Percentiles rank a stretch among this genome's conserved stretches.
Evolutionary conservation across 768 basidiomycete genomes (phyloP).

Genomic region (Phaeotremella skinneri): DNA sequence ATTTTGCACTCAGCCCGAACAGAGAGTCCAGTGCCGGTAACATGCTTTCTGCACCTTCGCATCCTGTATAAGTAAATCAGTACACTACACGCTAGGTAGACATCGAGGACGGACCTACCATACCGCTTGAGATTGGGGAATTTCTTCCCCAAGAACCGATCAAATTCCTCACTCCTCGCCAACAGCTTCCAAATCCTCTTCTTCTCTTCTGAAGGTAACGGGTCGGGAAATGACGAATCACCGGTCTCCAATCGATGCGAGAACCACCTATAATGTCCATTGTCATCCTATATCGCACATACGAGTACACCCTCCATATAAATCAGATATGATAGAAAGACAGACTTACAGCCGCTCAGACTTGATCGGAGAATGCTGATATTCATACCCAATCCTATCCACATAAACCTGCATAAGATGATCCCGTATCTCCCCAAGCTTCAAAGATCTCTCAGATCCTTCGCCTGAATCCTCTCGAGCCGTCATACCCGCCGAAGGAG

Average conservation of each 20-base stretch:
- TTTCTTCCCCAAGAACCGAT: slow-evolving; percentile 78
- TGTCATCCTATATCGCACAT: background rate
- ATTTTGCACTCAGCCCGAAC: slow-evolving; percentile 65
- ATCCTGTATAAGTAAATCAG: slow-evolving; percentile 56
- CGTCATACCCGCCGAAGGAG: slow-evolving; percentile 7
- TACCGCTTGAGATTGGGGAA: slow-evolving; percentile 67
- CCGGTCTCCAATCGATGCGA: slow-evolving; percentile 74
- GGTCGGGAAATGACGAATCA: slow-evolving; percentile 16
- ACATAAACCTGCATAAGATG: slow-evolving; percentile 75
- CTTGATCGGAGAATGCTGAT: slow-evolving; percentile 49
- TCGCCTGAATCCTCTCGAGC: slow-evolving; percentile 48
- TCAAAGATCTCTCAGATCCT: slow-evolving; percentile 56
- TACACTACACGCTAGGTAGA: background rate
- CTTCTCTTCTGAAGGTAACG: slow-evolving; percentile 13
- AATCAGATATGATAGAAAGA: background rate
- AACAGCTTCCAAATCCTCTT: slow-evolving; percentile 60
- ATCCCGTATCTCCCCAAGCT: slow-evolving; percentile 65
- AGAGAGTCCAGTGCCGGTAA: slow-evolving; percentile 77
- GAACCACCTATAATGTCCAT: slow-evolving; percentile 61
- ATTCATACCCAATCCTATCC: slow-evolving; percentile 84
- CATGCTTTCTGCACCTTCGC: slow-evolving; percentile 94
- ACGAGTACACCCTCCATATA: background rate
- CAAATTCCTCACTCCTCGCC: slow-evolving; percentile 73
- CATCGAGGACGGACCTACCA: slow-evolving; percentile 24
- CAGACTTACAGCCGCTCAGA: slow-evolving; percentile 33